phyloP scores from a whole-genome alignment of 306 rosid species.

The Lotus japonicus region DNA sequence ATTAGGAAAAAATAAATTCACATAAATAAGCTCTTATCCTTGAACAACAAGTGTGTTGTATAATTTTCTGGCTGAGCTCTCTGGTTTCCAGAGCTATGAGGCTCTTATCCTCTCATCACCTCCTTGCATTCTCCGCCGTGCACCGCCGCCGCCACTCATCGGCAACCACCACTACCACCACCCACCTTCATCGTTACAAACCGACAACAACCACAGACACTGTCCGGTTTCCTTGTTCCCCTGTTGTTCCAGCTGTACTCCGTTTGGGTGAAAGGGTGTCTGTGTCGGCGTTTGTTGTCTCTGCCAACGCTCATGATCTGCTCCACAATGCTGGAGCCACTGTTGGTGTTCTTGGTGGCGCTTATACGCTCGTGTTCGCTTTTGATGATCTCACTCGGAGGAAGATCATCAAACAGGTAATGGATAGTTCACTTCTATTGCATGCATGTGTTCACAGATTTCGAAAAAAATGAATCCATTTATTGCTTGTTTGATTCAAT shows the following conservation, averaged over 20 bases:
- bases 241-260: background rate
- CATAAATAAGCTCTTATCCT: background rate
- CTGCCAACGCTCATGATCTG: constrained; percentile 28
- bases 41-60: background rate
- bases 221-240: constrained; percentile 5
- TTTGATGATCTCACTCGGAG: constrained; percentile 55
- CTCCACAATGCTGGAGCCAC: constrained; percentile 60
- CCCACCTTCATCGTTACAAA: background rate
- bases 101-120: constrained; percentile 25
- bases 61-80: background rate
- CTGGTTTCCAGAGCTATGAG: constrained; percentile 3
- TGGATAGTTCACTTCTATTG: background rate
- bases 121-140: constrained; percentile 25
- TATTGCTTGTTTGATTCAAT: background rate
- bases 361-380: constrained; percentile 50
- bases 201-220: background rate
- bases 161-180: background rate
- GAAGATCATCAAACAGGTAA: constrained; percentile 63
- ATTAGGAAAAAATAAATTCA: no score
- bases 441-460: constrained; percentile 13
- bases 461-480: background rate
- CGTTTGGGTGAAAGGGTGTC: background rate
- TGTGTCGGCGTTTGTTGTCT: background rate
- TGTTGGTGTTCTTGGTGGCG: constrained; percentile 53
- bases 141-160: no score